A percentile compares a stretch with the other conserved stretches of the same genome.
Evolutionary conservation across 2,329 filamentous ascomycete genomes (phyloP).

Genomic region (Stachybotrys chartarum): DNA sequence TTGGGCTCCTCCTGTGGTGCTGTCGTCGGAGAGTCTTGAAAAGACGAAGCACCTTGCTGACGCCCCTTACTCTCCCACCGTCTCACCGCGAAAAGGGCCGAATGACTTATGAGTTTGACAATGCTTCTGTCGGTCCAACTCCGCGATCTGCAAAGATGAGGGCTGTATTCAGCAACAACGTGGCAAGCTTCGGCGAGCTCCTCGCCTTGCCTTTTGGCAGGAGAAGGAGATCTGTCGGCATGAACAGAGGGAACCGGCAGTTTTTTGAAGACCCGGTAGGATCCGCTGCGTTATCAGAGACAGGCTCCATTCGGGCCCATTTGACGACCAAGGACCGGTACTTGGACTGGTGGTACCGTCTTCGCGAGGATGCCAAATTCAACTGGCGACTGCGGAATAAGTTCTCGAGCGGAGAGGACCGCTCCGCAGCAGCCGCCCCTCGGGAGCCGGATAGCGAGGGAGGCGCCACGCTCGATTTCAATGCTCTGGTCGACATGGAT

Average conservation of each 20-base stretch:
- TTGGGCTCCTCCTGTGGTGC: slow-evolving; percentile 44
- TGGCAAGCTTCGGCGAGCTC: slow-evolving; percentile 16
- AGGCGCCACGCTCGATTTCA: neutral
- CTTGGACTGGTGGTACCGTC: slow-evolving; percentile 37
- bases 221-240: slow-evolving; percentile 28
- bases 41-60: slow-evolving; percentile 39
- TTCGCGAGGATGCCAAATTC: slow-evolving; percentile 31
- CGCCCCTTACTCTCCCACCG: slow-evolving; percentile 33
- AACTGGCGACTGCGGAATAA: slow-evolving; percentile 24
- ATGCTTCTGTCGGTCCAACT: slow-evolving; percentile 42
- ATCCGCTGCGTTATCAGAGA: neutral
- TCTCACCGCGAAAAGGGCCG: slow-evolving; percentile 2
- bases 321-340: slow-evolving; percentile 29
- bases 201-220: slow-evolving; percentile 13
- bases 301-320: slow-evolving; percentile 7
- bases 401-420: neutral
- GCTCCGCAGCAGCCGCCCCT: neutral
- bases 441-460: neutral
- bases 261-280: slow-evolving; percentile 26
- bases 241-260: slow-evolving; percentile 47
- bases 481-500: neutral
- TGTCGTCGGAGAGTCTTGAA: slow-evolving; percentile 34
- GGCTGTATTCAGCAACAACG: slow-evolving; percentile 19
- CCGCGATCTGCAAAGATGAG: slow-evolving; percentile 26
- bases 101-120: slow-evolving; percentile 25